phyloP scores from a whole-genome alignment of 495 filamentous ascomycete species.

The Penicillium daleae region DNA sequence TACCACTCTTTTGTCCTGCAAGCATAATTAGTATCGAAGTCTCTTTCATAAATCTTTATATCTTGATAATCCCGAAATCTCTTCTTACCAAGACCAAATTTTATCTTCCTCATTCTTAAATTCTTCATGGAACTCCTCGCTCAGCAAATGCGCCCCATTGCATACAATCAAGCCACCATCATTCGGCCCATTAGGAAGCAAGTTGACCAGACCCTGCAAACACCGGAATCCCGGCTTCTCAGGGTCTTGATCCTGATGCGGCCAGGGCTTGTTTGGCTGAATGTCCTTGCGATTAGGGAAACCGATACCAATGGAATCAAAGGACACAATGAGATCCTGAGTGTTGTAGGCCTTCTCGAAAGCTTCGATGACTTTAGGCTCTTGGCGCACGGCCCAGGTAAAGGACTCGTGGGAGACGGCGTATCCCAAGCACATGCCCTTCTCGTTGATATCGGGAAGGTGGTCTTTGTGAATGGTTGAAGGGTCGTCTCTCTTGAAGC shows the following conservation, averaged over 20 bases:
- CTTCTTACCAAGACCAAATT: slow-evolving; percentile 36
- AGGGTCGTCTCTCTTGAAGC: slow-evolving; percentile 38
- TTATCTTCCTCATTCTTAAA: slow-evolving; percentile 28
- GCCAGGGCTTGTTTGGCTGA: slow-evolving; percentile 39
- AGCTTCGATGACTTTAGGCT: slow-evolving; percentile 37
- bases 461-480: slow-evolving; percentile 33
- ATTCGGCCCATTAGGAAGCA: slow-evolving; percentile 38
- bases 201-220: slow-evolving; percentile 45
- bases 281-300: slow-evolving; percentile 35
- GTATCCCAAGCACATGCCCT: slow-evolving; percentile 41
- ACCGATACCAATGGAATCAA: slow-evolving; percentile 40
- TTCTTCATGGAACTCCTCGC: slow-evolving; percentile 33
- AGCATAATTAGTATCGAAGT: slow-evolving; percentile 5
- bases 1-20: slow-evolving; percentile 36
- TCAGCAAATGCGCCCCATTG: slow-evolving; percentile 31
- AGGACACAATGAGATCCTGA: slow-evolving; percentile 42
- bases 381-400: slow-evolving; percentile 37
- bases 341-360: slow-evolving; percentile 40
- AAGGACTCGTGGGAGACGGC: slow-evolving; percentile 42
- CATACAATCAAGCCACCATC: slow-evolving; percentile 41
- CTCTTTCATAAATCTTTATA: too few species aligned
- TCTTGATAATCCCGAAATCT: too few species aligned
- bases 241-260: slow-evolving; percentile 46
- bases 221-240: slow-evolving; percentile 42
- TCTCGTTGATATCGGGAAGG: slow-evolving; percentile 42